Evolutionary conservation across 2,329 filamentous ascomycete species (phyloP).

Genomic region (Claviceps sorghi): DNA sequence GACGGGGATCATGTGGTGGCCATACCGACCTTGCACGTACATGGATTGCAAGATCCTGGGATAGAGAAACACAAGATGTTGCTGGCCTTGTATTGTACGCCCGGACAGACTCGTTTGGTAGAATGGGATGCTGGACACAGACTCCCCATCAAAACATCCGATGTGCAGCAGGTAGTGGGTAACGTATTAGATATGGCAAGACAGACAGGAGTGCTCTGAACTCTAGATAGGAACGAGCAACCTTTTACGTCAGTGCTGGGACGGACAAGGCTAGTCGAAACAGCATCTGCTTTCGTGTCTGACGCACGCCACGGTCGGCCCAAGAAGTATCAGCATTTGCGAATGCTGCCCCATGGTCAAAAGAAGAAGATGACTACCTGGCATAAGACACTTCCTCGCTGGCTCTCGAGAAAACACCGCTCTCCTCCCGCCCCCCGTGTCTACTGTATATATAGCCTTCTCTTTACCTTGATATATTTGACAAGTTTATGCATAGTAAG

Average conservation of each 20-base stretch:
- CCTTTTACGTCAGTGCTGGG: too few species aligned
- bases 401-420: neutral
- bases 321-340: neutral
- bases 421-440: too few species aligned
- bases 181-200: conserved; percentile 15
- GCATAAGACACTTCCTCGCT: neutral
- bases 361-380: neutral
- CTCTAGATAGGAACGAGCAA: neutral
- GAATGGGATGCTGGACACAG: conserved; percentile 64
- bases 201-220: conserved; percentile 4
- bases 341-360: neutral
- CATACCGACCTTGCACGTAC: conserved; percentile 23
- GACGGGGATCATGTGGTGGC: conserved; percentile 22
- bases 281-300: neutral
- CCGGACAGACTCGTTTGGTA: conserved; percentile 38
- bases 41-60: conserved; percentile 45
- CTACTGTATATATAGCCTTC: neutral
- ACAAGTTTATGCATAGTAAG: neutral
- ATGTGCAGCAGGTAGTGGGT: conserved; percentile 36
- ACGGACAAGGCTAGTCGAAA: neutral
- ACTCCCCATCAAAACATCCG: conserved; percentile 51
- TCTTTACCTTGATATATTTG: neutral
- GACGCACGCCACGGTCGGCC: neutral
- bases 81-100: conserved; percentile 43
- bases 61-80: conserved; percentile 36